A percentile compares a stretch with the other conserved stretches of the same genome.
phyloP scores from a whole-genome alignment of 805 yeast species.

The Allodekkera sacchari region DNA sequence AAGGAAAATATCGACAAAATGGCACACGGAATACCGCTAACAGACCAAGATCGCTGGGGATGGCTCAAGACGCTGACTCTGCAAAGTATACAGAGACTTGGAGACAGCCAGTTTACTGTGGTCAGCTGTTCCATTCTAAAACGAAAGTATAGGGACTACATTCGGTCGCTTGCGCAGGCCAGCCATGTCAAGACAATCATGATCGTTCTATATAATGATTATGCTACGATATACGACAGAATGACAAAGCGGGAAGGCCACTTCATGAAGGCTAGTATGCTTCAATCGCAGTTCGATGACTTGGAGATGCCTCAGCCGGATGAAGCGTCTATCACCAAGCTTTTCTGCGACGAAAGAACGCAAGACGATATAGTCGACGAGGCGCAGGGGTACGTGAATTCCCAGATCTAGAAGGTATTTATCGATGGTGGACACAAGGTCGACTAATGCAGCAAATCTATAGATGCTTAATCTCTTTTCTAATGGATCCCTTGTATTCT shows the following conservation, averaged over 20 bases:
- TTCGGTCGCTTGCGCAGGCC: slow-evolving; percentile 30
- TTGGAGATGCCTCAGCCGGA: slow-evolving; percentile 55
- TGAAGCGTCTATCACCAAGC: slow-evolving; percentile 10
- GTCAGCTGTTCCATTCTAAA: slow-evolving; percentile 86
- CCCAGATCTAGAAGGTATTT: too few relatives aligned
- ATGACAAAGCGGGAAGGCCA: slow-evolving; percentile 64
- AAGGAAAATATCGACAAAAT: slow-evolving; percentile 65
- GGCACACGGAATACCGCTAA: slow-evolving; percentile 71
- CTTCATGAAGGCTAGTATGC: slow-evolving; percentile 83
- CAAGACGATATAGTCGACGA: slow-evolving; percentile 10
- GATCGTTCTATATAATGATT: slow-evolving; percentile 59
- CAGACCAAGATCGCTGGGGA: slow-evolving; percentile 87
- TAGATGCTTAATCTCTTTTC: not conserved
- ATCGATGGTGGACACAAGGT: not conserved
- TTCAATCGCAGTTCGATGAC: slow-evolving; percentile 65
- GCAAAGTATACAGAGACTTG: slow-evolving; percentile 32
- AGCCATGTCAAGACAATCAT: slow-evolving; percentile 35
- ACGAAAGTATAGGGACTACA: slow-evolving; percentile 56
- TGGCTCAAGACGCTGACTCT: slow-evolving; percentile 61
- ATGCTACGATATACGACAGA: slow-evolving; percentile 51
- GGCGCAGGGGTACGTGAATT: too few relatives aligned
- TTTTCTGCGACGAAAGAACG: slow-evolving; percentile 15
- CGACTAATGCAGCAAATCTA: not conserved
- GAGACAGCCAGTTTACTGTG: slow-evolving; percentile 29
- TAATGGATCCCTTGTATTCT: too few relatives aligned